phyloP scores from a whole-genome alignment of 75 land plant genomes.

The Cupressus sempervirens region DNA sequence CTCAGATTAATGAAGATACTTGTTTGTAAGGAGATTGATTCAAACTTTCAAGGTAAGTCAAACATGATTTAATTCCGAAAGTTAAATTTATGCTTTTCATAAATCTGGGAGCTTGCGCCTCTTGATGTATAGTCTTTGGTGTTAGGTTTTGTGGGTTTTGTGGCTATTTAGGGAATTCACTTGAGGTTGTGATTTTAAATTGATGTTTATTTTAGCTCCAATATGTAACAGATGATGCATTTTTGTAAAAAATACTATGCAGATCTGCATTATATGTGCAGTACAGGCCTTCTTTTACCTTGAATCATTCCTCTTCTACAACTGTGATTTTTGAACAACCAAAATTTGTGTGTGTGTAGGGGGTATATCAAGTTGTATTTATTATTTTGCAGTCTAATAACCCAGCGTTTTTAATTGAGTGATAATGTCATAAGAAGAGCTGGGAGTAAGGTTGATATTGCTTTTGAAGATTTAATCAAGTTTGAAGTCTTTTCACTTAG shows the following conservation, averaged over 20 bases:
- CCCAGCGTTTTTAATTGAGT: not conserved
- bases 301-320: not conserved
- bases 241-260: not conserved
- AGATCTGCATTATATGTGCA: not conserved
- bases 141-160: not conserved
- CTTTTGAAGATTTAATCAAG: not conserved
- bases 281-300: not conserved
- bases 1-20: not conserved
- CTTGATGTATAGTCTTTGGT: not conserved
- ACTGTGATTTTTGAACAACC: not conserved
- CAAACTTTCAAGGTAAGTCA: not conserved
- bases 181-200: not conserved
- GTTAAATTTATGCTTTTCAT: not conserved
- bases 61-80: not conserved
- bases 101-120: not conserved
- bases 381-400: not conserved
- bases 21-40: not conserved
- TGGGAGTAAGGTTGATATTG: not conserved
- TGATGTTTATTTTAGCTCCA: not conserved
- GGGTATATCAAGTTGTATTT: not conserved
- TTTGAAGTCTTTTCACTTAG: not conserved
- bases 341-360: not conserved
- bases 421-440: not conserved
- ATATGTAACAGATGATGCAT: not conserved
- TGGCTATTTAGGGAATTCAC: not conserved